phyloP scores from a whole-genome alignment of 2,329 filamentous ascomycete genomes.

The Venturiaceae sp. region DNA sequence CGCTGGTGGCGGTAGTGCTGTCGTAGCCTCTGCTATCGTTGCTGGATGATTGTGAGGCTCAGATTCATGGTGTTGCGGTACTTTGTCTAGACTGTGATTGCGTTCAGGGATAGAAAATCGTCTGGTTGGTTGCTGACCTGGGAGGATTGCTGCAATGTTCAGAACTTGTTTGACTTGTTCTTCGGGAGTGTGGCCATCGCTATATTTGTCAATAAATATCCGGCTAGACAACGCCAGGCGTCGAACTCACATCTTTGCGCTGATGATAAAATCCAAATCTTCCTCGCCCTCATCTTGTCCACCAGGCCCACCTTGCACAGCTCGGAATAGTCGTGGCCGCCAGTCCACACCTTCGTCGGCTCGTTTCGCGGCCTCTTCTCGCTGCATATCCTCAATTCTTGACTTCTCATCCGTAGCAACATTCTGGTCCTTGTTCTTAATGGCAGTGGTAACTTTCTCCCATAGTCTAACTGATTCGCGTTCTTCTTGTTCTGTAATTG shows the following conservation, averaged over 20 bases:
- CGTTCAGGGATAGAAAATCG: slow-evolving; percentile 30
- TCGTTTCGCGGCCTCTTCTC: slow-evolving; percentile 75
- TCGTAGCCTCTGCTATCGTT: not conserved
- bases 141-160: slow-evolving; percentile 74
- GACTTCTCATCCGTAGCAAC: slow-evolving; percentile 90
- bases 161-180: slow-evolving; percentile 74
- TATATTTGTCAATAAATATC: slow-evolving; percentile 17
- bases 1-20: not conserved
- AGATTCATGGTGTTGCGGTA: not conserved
- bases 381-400: slow-evolving; percentile 87
- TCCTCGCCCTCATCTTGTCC: slow-evolving; percentile 73
- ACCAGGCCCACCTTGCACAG: slow-evolving; percentile 59
- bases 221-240: not conserved
- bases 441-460: slow-evolving; percentile 69
- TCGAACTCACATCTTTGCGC: slow-evolving; percentile 61
- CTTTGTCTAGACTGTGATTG: slow-evolving; percentile 2
- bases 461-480: slow-evolving; percentile 86
- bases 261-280: slow-evolving; percentile 90
- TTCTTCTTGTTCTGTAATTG: slow-evolving; percentile 77
- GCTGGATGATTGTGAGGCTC: not conserved
- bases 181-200: slow-evolving; percentile 55
- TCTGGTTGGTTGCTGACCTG: slow-evolving; percentile 55
- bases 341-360: slow-evolving; percentile 74
- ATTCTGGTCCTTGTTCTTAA: slow-evolving; percentile 78
- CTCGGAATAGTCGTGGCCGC: slow-evolving; percentile 77